phyloP scores from a whole-genome alignment of 805 yeast genomes.

The Cyberlindnera suaveolens region DNA sequence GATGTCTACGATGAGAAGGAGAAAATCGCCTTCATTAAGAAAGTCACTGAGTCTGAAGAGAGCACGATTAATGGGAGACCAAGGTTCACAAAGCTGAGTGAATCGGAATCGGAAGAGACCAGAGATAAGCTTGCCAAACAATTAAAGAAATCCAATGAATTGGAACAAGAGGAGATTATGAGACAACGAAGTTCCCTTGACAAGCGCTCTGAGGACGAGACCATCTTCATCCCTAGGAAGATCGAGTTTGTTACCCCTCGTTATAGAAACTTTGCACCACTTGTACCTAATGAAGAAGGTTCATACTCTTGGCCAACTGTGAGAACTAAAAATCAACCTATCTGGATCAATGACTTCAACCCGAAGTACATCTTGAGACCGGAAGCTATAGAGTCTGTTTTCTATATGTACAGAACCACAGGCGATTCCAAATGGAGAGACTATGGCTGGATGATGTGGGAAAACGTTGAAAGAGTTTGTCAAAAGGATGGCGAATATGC shows the following conservation, averaged over 20 bases:
- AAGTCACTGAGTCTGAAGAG: neutral
- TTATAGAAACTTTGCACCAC: conserved; percentile 2
- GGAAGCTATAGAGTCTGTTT: conserved; percentile 55
- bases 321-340: conserved; percentile 20
- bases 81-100: neutral
- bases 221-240: neutral
- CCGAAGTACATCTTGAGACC: conserved; percentile 46
- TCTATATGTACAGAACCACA: conserved; percentile 52
- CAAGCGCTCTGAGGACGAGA: neutral
- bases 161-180: neutral
- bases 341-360: conserved; percentile 29
- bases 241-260: neutral
- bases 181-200: neutral
- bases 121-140: neutral
- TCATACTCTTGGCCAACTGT: conserved; percentile 7
- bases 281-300: conserved; percentile 6
- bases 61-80: neutral
- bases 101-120: neutral
- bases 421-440: conserved; percentile 54
- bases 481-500: conserved; percentile 30
- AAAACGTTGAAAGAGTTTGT: conserved; percentile 28
- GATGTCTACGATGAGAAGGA: conserved; percentile 20
- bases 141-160: neutral
- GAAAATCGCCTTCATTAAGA: conserved; percentile 4
- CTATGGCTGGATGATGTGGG: conserved; percentile 45